These are phyloP conservation scores for Mycosarcoma maydis DNA, from an alignment of 1,284 basidiomycete species.

Conservation along the genomic window DNA sequence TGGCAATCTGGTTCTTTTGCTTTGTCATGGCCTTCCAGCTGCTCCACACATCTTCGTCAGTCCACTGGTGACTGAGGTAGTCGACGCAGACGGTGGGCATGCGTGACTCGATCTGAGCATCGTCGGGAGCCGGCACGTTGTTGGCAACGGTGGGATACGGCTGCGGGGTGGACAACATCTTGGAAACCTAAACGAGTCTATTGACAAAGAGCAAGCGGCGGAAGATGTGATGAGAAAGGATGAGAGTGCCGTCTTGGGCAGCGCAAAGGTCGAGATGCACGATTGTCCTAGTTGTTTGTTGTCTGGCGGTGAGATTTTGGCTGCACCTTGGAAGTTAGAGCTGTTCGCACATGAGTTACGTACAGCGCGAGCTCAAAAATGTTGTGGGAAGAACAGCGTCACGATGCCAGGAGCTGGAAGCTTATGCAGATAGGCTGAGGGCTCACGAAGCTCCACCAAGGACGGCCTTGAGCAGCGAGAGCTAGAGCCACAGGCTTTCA, in stretches of 20 bases:
- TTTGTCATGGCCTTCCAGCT: slow-evolving; percentile 98
- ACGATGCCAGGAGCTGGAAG: background rate
- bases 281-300: slow-evolving; percentile 12
- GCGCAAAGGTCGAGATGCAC: no score
- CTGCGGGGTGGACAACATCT: slow-evolving; percentile 65
- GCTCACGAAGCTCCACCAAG: no score
- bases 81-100: slow-evolving; percentile 74
- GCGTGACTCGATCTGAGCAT: slow-evolving; percentile 63
- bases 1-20: slow-evolving; percentile 97
- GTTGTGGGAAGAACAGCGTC: background rate
- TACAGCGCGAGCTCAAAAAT: slow-evolving; percentile 2
- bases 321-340: slow-evolving; percentile 25
- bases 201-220: background rate
- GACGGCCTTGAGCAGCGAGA: no score
- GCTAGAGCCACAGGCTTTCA: no score
- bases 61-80: slow-evolving; percentile 89
- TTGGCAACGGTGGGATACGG: slow-evolving; percentile 63
- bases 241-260: no score
- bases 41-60: slow-evolving; percentile 97
- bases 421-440: background rate
- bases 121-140: slow-evolving; percentile 62
- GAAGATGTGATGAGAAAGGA: background rate
- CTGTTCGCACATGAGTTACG: slow-evolving; percentile 20
- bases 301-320: slow-evolving; percentile 11
- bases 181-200: slow-evolving; percentile 19